Percentiles rank a stretch among this genome's conserved stretches.
Evolutionary conservation across 495 filamentous ascomycete genomes (phyloP).

Genomic region (Penicillium ucsense): DNA sequence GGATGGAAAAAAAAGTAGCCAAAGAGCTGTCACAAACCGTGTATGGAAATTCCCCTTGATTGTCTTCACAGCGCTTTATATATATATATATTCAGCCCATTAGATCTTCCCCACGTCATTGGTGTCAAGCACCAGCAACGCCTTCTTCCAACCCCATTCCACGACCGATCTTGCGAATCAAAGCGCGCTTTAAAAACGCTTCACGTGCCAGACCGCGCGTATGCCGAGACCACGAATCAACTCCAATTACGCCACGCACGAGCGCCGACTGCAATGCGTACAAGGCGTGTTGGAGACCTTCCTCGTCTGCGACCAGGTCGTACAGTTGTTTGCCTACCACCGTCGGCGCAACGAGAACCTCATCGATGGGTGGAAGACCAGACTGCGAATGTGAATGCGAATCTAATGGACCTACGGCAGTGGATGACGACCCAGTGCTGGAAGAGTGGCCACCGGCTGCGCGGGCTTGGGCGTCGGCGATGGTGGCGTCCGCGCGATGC

Average conservation of each 20-base stretch:
- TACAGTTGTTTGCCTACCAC: constrained; percentile 91
- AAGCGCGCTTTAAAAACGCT: constrained; percentile 80
- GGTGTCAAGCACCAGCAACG: constrained; percentile 1
- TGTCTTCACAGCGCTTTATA: too few relatives aligned
- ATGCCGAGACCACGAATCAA: constrained; percentile 74
- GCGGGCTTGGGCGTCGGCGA: constrained; percentile 49
- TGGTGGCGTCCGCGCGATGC: constrained; percentile 67
- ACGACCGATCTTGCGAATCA: constrained; percentile 77
- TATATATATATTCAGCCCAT: too few relatives aligned
- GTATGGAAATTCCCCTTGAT: too few relatives aligned
- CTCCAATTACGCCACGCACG: constrained; percentile 67
- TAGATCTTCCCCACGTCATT: background rate
- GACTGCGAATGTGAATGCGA: constrained; percentile 15
- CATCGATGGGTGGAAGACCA: constrained; percentile 65
- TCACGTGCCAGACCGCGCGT: constrained; percentile 78
- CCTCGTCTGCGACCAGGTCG: constrained; percentile 74
- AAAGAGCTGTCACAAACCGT: too few relatives aligned
- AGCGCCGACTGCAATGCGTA: constrained; percentile 76
- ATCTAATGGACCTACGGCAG: constrained; percentile 4
- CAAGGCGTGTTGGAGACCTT: constrained; percentile 72
- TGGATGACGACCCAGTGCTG: constrained; percentile 10
- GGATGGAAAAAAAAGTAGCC: too few relatives aligned
- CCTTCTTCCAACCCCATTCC: constrained; percentile 63
- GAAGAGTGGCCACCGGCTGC: constrained; percentile 30
- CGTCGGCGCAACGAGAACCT: constrained; percentile 85